These are phyloP conservation scores for Candida ficus DNA, from an alignment of 805 yeast genomes.

Conservation along the genomic window DNA sequence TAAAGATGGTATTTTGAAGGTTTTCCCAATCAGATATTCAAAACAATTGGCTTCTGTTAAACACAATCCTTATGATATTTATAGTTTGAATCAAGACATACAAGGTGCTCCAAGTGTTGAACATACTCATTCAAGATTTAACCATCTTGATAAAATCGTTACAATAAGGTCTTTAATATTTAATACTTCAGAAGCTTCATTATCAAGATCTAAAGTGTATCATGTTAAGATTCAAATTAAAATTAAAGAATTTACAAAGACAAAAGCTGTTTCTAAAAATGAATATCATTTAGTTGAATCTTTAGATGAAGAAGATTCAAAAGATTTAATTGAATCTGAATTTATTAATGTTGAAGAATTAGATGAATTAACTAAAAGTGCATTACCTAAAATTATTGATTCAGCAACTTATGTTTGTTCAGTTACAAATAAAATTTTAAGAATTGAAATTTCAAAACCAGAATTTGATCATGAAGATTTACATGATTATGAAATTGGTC, in stretches of 20 bases:
- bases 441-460: constrained; percentile 48
- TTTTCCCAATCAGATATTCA: constrained; percentile 28
- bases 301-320: constrained; percentile 24
- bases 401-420: constrained; percentile 43
- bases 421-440: constrained; percentile 40
- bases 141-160: constrained; percentile 19
- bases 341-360: constrained; percentile 13
- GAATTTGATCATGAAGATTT: constrained; percentile 47
- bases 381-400: constrained; percentile 36
- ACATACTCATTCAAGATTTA: constrained; percentile 10
- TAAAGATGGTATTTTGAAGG: constrained; percentile 25
- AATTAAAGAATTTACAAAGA: constrained; percentile 15
- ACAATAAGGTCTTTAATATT: constrained; percentile 25
- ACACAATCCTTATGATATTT: constrained; percentile 19
- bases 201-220: constrained; percentile 22
- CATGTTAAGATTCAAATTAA: constrained; percentile 34
- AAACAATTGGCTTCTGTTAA: constrained; percentile 17
- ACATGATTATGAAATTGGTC: constrained; percentile 39
- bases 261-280: constrained; percentile 23
- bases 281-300: constrained; percentile 28
- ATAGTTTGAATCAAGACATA: constrained; percentile 25
- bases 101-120: constrained; percentile 23
- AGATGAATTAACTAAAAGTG: constrained; percentile 10
- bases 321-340: constrained; percentile 24
- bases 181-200: constrained; percentile 24